phyloP scores from a whole-genome alignment of 73 alveolate species.

The Uronychia binucleata region DNA sequence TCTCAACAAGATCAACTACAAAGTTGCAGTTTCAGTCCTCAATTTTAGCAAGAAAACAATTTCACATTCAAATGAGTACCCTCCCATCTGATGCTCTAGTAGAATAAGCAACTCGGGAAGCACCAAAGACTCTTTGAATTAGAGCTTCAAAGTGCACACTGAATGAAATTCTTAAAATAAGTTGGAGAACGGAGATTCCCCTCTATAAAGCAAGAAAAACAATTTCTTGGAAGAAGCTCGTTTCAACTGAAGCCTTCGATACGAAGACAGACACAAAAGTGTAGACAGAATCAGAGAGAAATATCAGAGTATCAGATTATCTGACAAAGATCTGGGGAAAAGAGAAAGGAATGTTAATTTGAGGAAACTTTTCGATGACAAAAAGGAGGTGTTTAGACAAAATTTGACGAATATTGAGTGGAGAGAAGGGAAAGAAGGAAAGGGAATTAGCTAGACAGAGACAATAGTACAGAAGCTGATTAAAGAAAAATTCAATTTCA shows the following conservation, averaged over 20 bases:
- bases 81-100: too few species aligned
- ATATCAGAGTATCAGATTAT: neutral
- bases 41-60: neutral
- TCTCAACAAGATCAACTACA: neutral
- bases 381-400: neutral
- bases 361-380: neutral
- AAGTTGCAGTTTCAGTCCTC: neutral
- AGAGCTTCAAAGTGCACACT: too few species aligned
- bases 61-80: too few species aligned
- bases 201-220: neutral
- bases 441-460: neutral
- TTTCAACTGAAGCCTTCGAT: neutral
- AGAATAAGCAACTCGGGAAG: too few species aligned
- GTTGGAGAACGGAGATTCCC: too few species aligned
- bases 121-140: too few species aligned
- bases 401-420: neutral
- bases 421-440: neutral
- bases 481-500: neutral
- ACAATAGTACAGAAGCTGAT: neutral
- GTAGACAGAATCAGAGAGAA: neutral
- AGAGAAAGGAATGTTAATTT: neutral
- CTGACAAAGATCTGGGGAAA: neutral
- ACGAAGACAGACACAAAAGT: neutral
- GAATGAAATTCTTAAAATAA: too few species aligned
- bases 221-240: neutral